Base-by-base conservation (phyloP, 192 early-diverging fungal species). In the Umbelopsis sp. region DNA sequence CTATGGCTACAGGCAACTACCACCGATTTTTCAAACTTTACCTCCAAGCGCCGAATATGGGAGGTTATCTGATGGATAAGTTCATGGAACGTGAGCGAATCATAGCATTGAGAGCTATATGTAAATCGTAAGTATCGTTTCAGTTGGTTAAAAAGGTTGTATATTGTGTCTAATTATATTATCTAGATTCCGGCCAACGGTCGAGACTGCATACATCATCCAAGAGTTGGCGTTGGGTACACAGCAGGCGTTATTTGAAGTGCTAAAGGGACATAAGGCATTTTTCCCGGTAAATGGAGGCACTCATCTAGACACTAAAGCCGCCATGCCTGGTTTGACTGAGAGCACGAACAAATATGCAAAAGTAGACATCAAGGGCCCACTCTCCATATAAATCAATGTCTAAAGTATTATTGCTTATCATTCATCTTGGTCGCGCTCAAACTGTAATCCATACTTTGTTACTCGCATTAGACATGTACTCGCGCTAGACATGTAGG, bases 1-100 rank as follows among this genome's bases (percentile, higher is more conserved):
- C 92, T 9, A 74, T 97, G 53, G 88, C 91, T 13, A 89, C 88
- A 1, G 89, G 91, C 30, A 94, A 99, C 85, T 97, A 94, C 77
- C 91, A 93, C 77, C 77, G 80, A 20, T 86, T 97, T 68, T 99
- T 99, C 78, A 69, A 78, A 49, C 79, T 98, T 46, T 96, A 95
- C 76, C 71, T 79, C 33, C 70, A 47, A 16, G 88, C 92, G 5
- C 96, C 96, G 8, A 91, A 95, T 74, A 93, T 97, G 93, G 88
- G 90, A 46, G 85, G 81, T 9, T 96, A 93, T 79, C 76, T 99
- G 18, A 95, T 99, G 86, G 94, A 97, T 80, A 89, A 94, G 41
- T 98, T 98, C 80, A 73, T 92, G 1, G 91, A 91, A 49, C 90
- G 96, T 21, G 95, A 98, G 78, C 87, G 97, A 45, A 82, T 94